Evolutionary conservation across 108 stramenopile species (phyloP).

Genomic region (Pinguiococcus pyrenoidosus): DNA sequence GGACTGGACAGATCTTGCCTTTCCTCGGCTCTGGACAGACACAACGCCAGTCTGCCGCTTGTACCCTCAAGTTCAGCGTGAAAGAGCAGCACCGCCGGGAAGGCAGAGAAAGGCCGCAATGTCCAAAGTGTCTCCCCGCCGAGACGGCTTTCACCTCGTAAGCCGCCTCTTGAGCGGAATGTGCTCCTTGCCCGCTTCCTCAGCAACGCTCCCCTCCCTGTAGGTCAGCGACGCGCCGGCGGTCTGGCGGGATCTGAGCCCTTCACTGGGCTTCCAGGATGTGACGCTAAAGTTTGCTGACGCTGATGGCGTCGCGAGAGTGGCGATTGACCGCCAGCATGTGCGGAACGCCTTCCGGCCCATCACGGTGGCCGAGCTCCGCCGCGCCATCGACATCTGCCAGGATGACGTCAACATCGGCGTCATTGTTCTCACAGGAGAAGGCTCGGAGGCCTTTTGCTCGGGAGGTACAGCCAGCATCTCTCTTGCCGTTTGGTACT

Average conservation of each 20-base stretch:
- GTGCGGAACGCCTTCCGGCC: slow-evolving; percentile 83
- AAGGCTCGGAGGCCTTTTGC: slow-evolving; percentile 55
- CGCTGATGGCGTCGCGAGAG: slow-evolving; percentile 30
- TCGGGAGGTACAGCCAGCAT: too few species aligned
- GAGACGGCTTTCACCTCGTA: not conserved
- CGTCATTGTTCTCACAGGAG: slow-evolving; percentile 62
- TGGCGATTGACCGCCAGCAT: slow-evolving; percentile 69
- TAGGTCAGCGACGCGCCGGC: not conserved
- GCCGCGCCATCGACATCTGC: slow-evolving; percentile 58
- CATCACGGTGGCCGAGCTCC: slow-evolving; percentile 73
- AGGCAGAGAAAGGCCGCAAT: too few species aligned
- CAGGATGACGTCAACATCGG: slow-evolving; percentile 59
- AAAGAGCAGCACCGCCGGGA: too few species aligned
- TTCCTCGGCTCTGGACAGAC: too few species aligned
- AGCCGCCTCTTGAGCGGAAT: not conserved
- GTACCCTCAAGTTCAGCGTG: too few species aligned
- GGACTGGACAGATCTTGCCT: too few species aligned
- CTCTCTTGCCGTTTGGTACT: too few species aligned
- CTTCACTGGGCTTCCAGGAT: not conserved
- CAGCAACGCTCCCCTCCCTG: not conserved
- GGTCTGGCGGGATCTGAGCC: not conserved
- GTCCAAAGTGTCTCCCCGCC: too few species aligned
- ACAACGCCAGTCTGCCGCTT: too few species aligned
- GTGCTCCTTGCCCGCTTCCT: not conserved
- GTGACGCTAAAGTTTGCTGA: slow-evolving; percentile 1